Evolutionary conservation across 768 basidiomycete species (phyloP), one percentile per base, ranked within the genome.

Genomic region (Kwoniella dejecticola): DNA sequence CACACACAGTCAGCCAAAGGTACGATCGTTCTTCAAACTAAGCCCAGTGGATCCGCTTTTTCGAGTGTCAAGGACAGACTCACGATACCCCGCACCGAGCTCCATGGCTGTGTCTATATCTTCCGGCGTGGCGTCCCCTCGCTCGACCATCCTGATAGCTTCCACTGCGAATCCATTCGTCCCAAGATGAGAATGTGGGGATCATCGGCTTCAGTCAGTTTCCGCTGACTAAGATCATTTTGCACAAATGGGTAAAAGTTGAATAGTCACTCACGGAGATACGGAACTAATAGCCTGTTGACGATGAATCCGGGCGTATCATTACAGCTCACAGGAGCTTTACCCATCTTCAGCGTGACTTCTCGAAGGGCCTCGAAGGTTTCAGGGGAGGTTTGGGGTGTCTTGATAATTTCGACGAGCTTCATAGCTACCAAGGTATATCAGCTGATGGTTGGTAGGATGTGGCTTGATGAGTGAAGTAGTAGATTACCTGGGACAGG

Each of bases 241-340:
- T n/a, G n/a, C n/a, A n/a, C n/a, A n/a, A n/a, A n/a, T n/a, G n/a
- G n/a, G n/a, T n/a, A n/a, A n/a, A n/a, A n/a, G n/a, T n/a, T n/a
- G 3, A 26, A n/a, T 8, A 0, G 3, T 27, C 2, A 70, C 78
- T 64, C 36, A 79, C 78, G 71, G 71, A 82, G 71, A 61, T 82
- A 82, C 1, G 81, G 81, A 8, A 82, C 79, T 24, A 82, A 66
- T 11, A 80, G 60, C 23, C 79, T 61, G 58, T 81, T 81, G 52
- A 82, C 82, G 58, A 82, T 81, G 70, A 82, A 82, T 66, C 81
- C 81, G 33, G 81, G 81, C 0, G 81, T 82, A 60, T 82, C 81
- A 29, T 78, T 77, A 69, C 81, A 81, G 4, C 66, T 70, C 12
- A 82, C 81, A 1, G 81, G 77, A 0, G 71, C 59, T 72, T 82